Base-by-base conservation (phyloP, 805 yeast genomes). In the Teunomyces stri region DNA sequence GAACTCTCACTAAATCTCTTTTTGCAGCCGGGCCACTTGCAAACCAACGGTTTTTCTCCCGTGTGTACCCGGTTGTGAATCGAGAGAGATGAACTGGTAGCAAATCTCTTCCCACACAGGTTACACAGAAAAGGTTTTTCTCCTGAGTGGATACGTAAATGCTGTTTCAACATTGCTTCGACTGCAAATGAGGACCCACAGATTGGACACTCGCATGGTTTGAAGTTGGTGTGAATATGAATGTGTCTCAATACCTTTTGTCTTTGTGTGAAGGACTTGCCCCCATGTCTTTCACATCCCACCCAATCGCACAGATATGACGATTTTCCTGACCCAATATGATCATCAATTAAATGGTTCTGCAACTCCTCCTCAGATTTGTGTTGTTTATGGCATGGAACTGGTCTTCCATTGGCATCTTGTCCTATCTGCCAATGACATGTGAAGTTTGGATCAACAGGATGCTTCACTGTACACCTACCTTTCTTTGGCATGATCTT, bases 1-100 rank as follows among this genome's bases (percentile, higher is more conserved):
- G 96, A 85, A 42, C 92, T 83, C 64, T 94, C 98, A 50, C 92
- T 85, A 61, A 92, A 92, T 45, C 88, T 66, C 63, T 88, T 90
- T 13, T 81, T 84, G 63, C 99, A 92, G 1, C 87, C 85, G 0
- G 88, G 89, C 66, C 79, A 79, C 52, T 82, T 84, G 65, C 98
- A 92, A 29, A 66, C 70, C 54, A 92, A 70, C 2, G 97, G 97
- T 64, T 86, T 89, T 50, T 86, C 92, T 1, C 97, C 97, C 0
- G 96, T 87, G 65, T 92, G 99, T 2, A 84, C 84, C 50, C 98
- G 74, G 40, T 78, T 66, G 67, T 94, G 98, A 27, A 92, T 89
- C 1, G 89, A 85, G 39, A 91, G 71, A 12, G 94, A 84, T 3
- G 94, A 84, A 25, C 87, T 79, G 1, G 96, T 89, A 9, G 96